phyloP scores from a whole-genome alignment of 352 stramenopile species.

The Phytopythium chamaehyphon region DNA sequence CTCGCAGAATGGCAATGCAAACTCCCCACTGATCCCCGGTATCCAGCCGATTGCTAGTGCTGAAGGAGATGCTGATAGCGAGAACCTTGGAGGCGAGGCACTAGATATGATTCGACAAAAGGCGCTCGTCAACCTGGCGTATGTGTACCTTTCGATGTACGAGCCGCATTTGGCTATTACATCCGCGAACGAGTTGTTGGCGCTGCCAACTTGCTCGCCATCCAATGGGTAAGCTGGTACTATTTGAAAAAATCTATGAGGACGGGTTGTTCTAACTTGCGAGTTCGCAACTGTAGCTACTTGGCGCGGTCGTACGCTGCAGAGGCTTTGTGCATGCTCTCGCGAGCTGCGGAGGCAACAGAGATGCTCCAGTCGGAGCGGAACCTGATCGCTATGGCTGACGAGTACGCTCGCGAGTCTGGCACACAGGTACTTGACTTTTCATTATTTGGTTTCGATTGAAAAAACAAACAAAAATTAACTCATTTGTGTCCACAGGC shows the following conservation, averaged over 20 bases:
- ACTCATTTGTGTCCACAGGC: constrained; percentile 32
- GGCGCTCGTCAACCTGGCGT: constrained; percentile 83
- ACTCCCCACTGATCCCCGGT: constrained; percentile 4
- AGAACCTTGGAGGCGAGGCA: constrained; percentile 39
- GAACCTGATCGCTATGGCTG: constrained; percentile 69
- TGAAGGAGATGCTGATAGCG: constrained; percentile 16
- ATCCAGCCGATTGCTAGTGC: background rate
- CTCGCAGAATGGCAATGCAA: constrained; percentile 23
- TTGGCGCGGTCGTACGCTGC: constrained; percentile 85
- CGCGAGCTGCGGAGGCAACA: constrained; percentile 74
- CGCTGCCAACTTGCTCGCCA: constrained; percentile 63
- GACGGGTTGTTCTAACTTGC: background rate
- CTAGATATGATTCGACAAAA: constrained; percentile 80
- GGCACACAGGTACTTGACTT: constrained; percentile 65
- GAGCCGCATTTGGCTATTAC: constrained; percentile 86
- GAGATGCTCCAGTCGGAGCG: constrained; percentile 66
- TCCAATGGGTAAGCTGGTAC: constrained; percentile 40
- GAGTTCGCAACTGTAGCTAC: constrained; percentile 26
- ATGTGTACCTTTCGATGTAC: constrained; percentile 90
- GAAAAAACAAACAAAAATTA: no score
- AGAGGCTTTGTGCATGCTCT: constrained; percentile 88
- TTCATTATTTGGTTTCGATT: no score
- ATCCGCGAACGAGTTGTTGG: constrained; percentile 75
- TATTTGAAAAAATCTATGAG: background rate
- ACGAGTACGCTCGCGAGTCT: constrained; percentile 75